Conservation (phyloP, 495 filamentous ascomycete species). For the Tuber umbilicatum region DNA sequence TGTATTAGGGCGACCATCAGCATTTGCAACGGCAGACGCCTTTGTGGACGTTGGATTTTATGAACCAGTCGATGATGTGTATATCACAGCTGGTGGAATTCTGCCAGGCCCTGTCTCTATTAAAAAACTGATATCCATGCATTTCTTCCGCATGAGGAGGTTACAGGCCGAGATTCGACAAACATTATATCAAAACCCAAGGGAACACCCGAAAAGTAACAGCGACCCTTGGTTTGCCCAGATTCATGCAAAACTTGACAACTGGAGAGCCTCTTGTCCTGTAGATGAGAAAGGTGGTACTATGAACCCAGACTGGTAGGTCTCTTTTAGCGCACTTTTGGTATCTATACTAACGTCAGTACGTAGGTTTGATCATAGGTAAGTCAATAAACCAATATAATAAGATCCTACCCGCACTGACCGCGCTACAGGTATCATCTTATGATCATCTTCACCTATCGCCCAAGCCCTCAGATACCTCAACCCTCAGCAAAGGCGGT, state of each 20-base stretch:
- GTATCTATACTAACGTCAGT: constrained; percentile 48
- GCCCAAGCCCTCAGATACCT: constrained; percentile 84
- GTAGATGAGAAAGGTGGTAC: constrained; percentile 58
- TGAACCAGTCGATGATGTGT: constrained; percentile 65
- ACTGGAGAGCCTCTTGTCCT: constrained; percentile 62
- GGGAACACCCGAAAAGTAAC: constrained; percentile 63
- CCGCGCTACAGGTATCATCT: constrained; percentile 56
- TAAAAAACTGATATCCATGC: constrained; percentile 78
- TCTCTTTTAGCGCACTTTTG: constrained; percentile 42
- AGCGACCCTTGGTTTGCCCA: constrained; percentile 74
- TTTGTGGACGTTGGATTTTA: constrained; percentile 78
- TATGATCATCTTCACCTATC: constrained; percentile 75
- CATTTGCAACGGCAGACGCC: constrained; percentile 69
- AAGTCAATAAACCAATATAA: constrained; percentile 14
- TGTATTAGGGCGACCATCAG: constrained; percentile 73
- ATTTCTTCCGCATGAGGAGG: constrained; percentile 86
- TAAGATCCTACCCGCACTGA: constrained; percentile 11
- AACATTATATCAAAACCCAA: constrained; percentile 72
- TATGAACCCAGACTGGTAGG: constrained; percentile 59
- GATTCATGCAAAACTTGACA: constrained; percentile 68
- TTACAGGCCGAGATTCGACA: constrained; percentile 80
- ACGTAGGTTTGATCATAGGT: constrained; percentile 48
- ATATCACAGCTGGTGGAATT: constrained; percentile 74
- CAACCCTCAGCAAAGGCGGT: constrained; percentile 70
- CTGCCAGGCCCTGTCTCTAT: constrained; percentile 59